A percentile compares a stretch with the other conserved stretches of the same genome.
phyloP scores from a whole-genome alignment of 371 early-diverging fungal genomes.

The Mucor lusitanicus region DNA sequence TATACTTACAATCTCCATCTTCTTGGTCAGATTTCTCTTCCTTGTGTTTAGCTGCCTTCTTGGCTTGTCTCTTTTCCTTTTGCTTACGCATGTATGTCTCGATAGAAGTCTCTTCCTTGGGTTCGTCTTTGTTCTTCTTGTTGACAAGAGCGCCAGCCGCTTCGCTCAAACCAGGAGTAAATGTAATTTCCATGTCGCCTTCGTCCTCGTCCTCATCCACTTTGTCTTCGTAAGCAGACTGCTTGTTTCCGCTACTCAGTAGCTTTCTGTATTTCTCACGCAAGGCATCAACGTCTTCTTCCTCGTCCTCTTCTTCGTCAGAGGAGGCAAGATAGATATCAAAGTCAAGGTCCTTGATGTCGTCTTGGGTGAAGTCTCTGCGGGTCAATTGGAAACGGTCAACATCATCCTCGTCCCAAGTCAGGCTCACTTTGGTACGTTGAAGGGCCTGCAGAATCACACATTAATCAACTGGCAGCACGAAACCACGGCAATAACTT shows the following conservation, averaged over 20 bases:
- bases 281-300: slow-evolving; percentile 57
- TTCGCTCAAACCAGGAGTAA: slow-evolving; percentile 90
- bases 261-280: slow-evolving; percentile 70
- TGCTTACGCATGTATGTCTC: slow-evolving; percentile 89
- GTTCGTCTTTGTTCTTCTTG: slow-evolving; percentile 48
- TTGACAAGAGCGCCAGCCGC: slow-evolving; percentile 57
- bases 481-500: background rate
- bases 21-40: slow-evolving; percentile 27
- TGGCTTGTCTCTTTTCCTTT: slow-evolving; percentile 73
- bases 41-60: slow-evolving; percentile 55
- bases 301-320: slow-evolving; percentile 67
- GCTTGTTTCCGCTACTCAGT: slow-evolving; percentile 41
- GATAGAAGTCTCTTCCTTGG: slow-evolving; percentile 46
- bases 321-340: slow-evolving; percentile 85
- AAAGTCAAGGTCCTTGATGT: slow-evolving; percentile 91
- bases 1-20: slow-evolving; percentile 36
- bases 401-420: slow-evolving; percentile 97
- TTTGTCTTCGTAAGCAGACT: slow-evolving; percentile 40
- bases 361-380: slow-evolving; percentile 83
- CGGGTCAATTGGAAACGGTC: slow-evolving; percentile 80
- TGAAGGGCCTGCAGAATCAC: slow-evolving; percentile 70
- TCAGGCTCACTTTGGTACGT: slow-evolving; percentile 90
- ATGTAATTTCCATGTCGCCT: slow-evolving; percentile 96
- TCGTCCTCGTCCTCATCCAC: slow-evolving; percentile 48
- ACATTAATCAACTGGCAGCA: background rate